Evolutionary conservation across 768 basidiomycete genomes (phyloP), one percentile per base, ranked within the genome.

Genomic region (Podaxis sp.): DNA sequence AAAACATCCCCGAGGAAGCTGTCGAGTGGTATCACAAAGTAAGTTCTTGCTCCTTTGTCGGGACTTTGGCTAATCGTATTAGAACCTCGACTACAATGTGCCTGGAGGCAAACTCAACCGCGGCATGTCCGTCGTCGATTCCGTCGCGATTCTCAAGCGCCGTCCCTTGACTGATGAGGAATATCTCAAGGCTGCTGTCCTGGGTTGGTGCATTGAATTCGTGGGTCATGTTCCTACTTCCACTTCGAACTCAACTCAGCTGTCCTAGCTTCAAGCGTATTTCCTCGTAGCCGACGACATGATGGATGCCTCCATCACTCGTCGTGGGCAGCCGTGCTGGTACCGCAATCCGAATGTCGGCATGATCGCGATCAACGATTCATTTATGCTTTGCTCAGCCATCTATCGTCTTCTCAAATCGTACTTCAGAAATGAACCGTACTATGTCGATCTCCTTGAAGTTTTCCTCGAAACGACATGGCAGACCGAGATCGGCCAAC

Each of bases 271-370:
- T 7, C 96, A 99, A 88, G 95, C 95, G 0, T 97, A 90, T 77
- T 98, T 99, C 88, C 87, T 99, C 61, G 94, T 97, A 61, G 85
- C 93, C 3, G 94, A 99, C 76, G 96, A 99, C 75, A 95, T 99
- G 70, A 99, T 99, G 97, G 96, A 99, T 72, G 74, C 83, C 19
- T 93, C 92, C 52, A 89, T 99, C 68, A 98, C 96, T 11, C 90
- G 96, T 26, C 89, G 96, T 9, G 89, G 90, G 3, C 96, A 97
- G 75, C 91, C 95, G 1, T 99, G 96, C 78, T 99, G 93, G 93
- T 98, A 96, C 79, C 84, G 81, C 63, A 68, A 78, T 24, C 78
- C 78, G 2, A 68, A 74, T 13, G 87, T 96, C 65, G 88, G 88
- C 52, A 87, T 88, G 76, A 87, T 97, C 66, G 95, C 96, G 4